Base-by-base conservation (phyloP, 1,284 basidiomycete species). In the Gomphus sp. region DNA sequence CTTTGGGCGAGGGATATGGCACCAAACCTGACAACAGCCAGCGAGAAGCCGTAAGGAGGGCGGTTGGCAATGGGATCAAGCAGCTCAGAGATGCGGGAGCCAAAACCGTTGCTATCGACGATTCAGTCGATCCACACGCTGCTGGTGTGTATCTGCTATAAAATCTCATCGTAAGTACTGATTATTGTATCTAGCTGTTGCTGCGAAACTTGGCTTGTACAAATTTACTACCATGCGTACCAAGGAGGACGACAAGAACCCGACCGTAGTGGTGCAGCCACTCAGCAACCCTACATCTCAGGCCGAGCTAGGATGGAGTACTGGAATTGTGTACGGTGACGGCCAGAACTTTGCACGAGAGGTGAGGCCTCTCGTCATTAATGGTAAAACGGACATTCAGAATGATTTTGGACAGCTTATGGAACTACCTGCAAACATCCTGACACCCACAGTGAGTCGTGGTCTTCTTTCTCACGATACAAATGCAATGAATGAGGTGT, bases 301-400 rank as follows among this genome's bases (percentile, higher is more conserved):
- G 36, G 36, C 47, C 1, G 50, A 53, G 49, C 63, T 69, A 49
- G 82, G 82, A 59, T 93, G 90, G 90, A 77, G 87, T 37, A 76
- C 79, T 7, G 90, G 90, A 37, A 76, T 80, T 2, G 64, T 87
- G 47, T 93, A 89, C 66, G 90, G 85, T 2, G 74, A 84, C 60
- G 85, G 89, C 3, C 92, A 95, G 73, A 95, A 95, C 70, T 74
- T 91, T 65, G 89, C 91, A 12, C 79, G 91, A 51, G 92, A 91
- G 55, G 86, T 82, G 41, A 67, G 50, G 3, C 28, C 28, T 28
- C 4, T 28, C 3, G 28, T 4, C 28, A 28, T 28, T 4, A 28
- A 2, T 28, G 2, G 4, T n/a, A n/a, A n/a, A n/a, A n/a, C n/a
- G 4, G 31, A 1, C 28, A 34, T n/a, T 31, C 33, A 34, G 31